Conservation (phyloP, 495 filamentous ascomycete genomes). For the Podospora pseudocomata region DNA sequence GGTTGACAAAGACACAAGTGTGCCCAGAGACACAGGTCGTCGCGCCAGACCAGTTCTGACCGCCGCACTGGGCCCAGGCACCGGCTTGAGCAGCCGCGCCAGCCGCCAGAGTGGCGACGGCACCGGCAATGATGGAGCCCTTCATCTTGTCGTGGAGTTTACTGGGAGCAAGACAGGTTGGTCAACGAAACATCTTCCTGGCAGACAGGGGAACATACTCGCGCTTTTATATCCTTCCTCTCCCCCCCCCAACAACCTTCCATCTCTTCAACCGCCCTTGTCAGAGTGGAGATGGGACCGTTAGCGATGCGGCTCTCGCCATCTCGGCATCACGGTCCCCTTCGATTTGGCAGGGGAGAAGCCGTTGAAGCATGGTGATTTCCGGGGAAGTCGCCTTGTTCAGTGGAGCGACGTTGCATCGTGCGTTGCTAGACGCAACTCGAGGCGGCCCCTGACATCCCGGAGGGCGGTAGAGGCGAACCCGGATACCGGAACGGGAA, state of each 20-base stretch:
- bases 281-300: not conserved
- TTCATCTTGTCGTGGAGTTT: constrained; percentile 23
- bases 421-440: constrained; percentile 5
- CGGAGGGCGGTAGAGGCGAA: constrained; percentile 18
- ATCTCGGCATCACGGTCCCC: not conserved
- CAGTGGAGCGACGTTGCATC: constrained; percentile 16
- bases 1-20: constrained; percentile 39
- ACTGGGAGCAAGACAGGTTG: constrained; percentile 6
- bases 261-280: not conserved
- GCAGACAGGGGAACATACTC: not conserved
- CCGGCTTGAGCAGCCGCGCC: constrained; percentile 27
- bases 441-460: constrained; percentile 17
- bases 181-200: constrained; percentile 2
- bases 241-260: not conserved
- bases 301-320: constrained; percentile 14
- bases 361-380: constrained; percentile 9
- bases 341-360: not conserved
- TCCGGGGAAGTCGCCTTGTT: constrained; percentile 5
- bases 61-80: constrained; percentile 47
- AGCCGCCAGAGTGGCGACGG: constrained; percentile 25
- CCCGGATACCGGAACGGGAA: constrained; percentile 24
- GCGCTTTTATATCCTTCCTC: constrained; percentile 2
- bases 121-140: constrained; percentile 25
- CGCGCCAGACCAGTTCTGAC: constrained; percentile 36
- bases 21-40: constrained; percentile 43